Evolutionary conservation across 2,329 filamentous ascomycete genomes (phyloP), one percentile per base, ranked within the genome.

Genomic region (Colletotrichum orbiculare): DNA sequence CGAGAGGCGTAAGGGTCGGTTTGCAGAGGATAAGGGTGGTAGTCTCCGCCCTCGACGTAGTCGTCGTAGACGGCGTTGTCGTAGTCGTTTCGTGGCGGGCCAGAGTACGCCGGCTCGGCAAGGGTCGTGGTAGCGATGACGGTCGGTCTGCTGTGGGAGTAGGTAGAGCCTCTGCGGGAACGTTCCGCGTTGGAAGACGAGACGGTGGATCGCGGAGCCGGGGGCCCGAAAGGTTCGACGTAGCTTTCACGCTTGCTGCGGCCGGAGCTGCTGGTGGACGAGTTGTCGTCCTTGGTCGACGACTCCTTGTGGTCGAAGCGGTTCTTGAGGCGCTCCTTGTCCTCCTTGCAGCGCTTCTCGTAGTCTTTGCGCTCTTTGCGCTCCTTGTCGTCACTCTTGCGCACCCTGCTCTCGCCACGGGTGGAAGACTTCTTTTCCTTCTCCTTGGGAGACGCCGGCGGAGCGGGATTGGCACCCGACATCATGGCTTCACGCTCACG

Each of bases 311-410:
- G 54, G 38, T 78, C 78, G 66, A 80, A 79, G 35, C 78, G 76
- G 59, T 72, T 72, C 37, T 74, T 75, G 56, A 80, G 73, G 13
- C 78, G 77, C 50, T 77, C 75, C 68, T 76, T 77, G 55, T 76
- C 74, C 37, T 71, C 73, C 60, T 73, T 72, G 61, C 71, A 69
- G 12, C 64, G 66, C 53, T 73, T 67, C 52, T 73, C 72, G 13
- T 56, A 63, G 45, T 56, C 55, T 33, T 68, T 68, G 13, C 59
- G 66, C 48, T 56, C 55, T 25, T 68, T 68, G 42, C 34, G 34
- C n/a, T 34, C 43, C 17, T 57, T 46, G 43, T 70, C 67, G 54
- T 75, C 72, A 48, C 74, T 70, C 65, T 73, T 73, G 13, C 63
- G 58, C 10, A 64, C 68, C 69, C 39, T 70, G 67, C 54, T 74